A percentile compares a stretch with the other conserved stretches of the same genome.
These are phyloP conservation scores for Plasmodium billcollinsi DNA, from an alignment of 169 alveolate genomes.

Conservation along the genomic window DNA sequence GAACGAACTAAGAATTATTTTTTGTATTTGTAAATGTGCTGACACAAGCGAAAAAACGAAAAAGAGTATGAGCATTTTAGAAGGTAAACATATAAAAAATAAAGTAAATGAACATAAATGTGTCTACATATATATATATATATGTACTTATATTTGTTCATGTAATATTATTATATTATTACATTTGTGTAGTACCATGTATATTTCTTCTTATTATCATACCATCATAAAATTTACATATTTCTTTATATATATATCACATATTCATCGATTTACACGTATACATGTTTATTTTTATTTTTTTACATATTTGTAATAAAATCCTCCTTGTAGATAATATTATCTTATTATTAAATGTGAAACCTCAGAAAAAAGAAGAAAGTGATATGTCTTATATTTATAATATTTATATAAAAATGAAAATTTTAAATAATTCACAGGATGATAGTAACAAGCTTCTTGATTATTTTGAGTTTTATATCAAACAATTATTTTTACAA, in stretches of 20 bases:
- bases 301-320: background rate
- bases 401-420: constrained; percentile 24
- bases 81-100: constrained; percentile 10
- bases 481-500: constrained; percentile 8
- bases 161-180: background rate
- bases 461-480: constrained; percentile 14
- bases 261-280: background rate
- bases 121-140: background rate
- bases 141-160: background rate
- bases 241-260: background rate
- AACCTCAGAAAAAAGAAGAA: background rate
- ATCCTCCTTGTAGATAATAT: constrained; percentile 16
- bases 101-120: background rate
- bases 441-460: constrained; percentile 20
- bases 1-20: constrained; percentile 20
- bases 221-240: background rate
- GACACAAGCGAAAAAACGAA: background rate
- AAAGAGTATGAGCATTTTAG: background rate
- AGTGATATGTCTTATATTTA: background rate
- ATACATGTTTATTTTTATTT: background rate
- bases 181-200: background rate
- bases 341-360: constrained; percentile 27
- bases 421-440: constrained; percentile 33
- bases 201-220: too few relatives aligned
- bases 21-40: background rate